phyloP scores from a whole-genome alignment of 2,329 filamentous ascomycete species.

The Ophiostoma tasmaniense region DNA sequence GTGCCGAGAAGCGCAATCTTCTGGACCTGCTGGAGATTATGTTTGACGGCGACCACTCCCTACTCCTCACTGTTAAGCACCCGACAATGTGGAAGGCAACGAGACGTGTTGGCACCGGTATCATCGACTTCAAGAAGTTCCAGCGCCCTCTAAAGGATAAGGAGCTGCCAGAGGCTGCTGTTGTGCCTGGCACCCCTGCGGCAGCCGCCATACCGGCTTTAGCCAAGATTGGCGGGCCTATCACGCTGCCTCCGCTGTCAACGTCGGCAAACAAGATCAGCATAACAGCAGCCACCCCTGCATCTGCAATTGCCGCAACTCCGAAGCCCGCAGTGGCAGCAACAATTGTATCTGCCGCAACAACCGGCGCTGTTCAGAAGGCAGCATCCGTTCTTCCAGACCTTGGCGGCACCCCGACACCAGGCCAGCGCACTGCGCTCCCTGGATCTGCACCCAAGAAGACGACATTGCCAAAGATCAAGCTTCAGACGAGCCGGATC shows the following conservation, averaged over 20 bases:
- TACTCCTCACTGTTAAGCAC: constrained; percentile 39
- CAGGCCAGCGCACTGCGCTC: constrained; percentile 13
- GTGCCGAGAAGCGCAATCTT: constrained; percentile 41
- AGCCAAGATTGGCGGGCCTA: neutral
- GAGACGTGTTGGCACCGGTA: constrained; percentile 19
- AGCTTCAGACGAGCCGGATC: constrained; percentile 19
- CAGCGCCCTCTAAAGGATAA: constrained; percentile 16
- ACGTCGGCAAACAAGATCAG: neutral
- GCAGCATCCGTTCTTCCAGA: neutral
- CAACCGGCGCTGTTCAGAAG: neutral
- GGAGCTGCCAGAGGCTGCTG: neutral
- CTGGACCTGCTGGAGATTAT: constrained; percentile 44
- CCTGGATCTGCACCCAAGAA: constrained; percentile 16
- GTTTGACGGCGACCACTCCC: constrained; percentile 39
- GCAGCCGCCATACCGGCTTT: neutral
- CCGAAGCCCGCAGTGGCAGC: neutral
- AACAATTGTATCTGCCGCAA: neutral
- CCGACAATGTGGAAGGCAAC: constrained; percentile 38
- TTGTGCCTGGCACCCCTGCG: neutral
- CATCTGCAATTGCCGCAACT: neutral
- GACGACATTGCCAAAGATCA: constrained; percentile 19
- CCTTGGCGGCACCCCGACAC: neutral
- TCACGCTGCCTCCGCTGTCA: constrained; percentile 6
- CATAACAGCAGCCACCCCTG: neutral
- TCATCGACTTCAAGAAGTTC: constrained; percentile 20